Evolutionary conservation across 2,329 filamentous ascomycete species (phyloP), one percentile per base, ranked within the genome.

Genomic region (Cytospora mali): DNA sequence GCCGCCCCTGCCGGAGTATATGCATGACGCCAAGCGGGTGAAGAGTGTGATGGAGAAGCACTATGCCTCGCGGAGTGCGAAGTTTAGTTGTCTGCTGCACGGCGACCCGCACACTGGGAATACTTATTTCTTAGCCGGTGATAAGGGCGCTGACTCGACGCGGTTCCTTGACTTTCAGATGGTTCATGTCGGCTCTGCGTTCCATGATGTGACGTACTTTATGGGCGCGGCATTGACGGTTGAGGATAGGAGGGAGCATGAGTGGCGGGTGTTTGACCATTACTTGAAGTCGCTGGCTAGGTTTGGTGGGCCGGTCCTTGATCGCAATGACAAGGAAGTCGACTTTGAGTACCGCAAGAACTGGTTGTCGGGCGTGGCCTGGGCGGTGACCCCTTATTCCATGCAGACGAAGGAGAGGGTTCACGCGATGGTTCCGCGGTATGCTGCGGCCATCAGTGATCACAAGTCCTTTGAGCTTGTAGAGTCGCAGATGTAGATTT

Each of bases 131-230:
- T 29, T 58, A 10, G 64, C 64, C 23, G 7, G 42, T 5, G 42
- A n/a, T 7, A n/a, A 46, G n/a, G n/a, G n/a, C 16, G 66, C 69
- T 11, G 67, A 67, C 13, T 70, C 67, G 6, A 68, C 66, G 21
- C 61, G 60, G 11, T 77, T 76, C 66, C 69, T 77, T 25, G 75
- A 76, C 67, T 77, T 72, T 71, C 74, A 76, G 66, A 69, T 71
- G 54, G 70, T 75, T 21, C 71, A 75, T 63, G 70, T 74, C 58
- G 73, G 74, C 31, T 73, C 72, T 3, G 69, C 70, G 10, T 75
- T 77, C 64, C 75, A 76, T 62, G 75, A 77, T 58, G 64, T 77
- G 18, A 67, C 71, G 0, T 77, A 76, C 65, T 75, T 73, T 64
- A 63, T 76, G 42, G 70, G 64, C 4, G 71, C 73, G 31, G 70